Evolutionary conservation across 2,329 filamentous ascomycete species (phyloP).

Genomic region (Ilyonectria destructans): DNA sequence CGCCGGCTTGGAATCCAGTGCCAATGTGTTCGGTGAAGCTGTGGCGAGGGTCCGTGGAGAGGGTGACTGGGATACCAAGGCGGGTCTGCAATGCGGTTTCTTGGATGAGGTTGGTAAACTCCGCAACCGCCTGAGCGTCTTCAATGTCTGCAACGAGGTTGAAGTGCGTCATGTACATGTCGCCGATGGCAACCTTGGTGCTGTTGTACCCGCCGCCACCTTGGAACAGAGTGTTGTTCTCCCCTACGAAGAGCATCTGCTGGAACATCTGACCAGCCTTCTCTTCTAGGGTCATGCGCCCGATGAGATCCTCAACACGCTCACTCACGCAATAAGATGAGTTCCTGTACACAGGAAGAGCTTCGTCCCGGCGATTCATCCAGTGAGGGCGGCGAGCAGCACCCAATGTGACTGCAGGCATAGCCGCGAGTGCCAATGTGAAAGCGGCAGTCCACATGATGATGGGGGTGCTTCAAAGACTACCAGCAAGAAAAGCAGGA

Average conservation of each 20-base stretch:
- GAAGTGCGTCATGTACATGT: constrained; percentile 59
- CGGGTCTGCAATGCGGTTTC: constrained; percentile 60
- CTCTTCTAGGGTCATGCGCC: constrained; percentile 64
- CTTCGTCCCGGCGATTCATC: constrained; percentile 14
- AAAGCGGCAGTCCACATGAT: constrained; percentile 23
- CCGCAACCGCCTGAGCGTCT: constrained; percentile 54
- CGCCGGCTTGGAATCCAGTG: constrained; percentile 60
- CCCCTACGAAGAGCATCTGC: constrained; percentile 50
- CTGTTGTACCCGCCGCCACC: constrained; percentile 11
- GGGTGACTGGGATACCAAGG: constrained; percentile 65
- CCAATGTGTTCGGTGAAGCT: constrained; percentile 61
- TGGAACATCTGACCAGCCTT: constrained; percentile 67
- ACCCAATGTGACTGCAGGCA: constrained; percentile 17
- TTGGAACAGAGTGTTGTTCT: constrained; percentile 46
- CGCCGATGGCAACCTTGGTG: constrained; percentile 36
- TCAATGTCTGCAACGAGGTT: constrained; percentile 62
- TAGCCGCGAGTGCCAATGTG: constrained; percentile 22
- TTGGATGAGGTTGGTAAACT: constrained; percentile 62
- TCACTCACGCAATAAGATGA: constrained; percentile 60
- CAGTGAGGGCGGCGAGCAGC: constrained; percentile 21
- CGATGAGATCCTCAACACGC: constrained; percentile 63
- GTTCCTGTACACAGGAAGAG: constrained; percentile 46
- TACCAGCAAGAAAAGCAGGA: background rate
- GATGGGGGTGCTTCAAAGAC: background rate
- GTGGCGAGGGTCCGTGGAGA: constrained; percentile 65